Evolutionary conservation across 2,329 filamentous ascomycete genomes (phyloP), one percentile per base, ranked within the genome.

Genomic region (Claviceps quebecensis): DNA sequence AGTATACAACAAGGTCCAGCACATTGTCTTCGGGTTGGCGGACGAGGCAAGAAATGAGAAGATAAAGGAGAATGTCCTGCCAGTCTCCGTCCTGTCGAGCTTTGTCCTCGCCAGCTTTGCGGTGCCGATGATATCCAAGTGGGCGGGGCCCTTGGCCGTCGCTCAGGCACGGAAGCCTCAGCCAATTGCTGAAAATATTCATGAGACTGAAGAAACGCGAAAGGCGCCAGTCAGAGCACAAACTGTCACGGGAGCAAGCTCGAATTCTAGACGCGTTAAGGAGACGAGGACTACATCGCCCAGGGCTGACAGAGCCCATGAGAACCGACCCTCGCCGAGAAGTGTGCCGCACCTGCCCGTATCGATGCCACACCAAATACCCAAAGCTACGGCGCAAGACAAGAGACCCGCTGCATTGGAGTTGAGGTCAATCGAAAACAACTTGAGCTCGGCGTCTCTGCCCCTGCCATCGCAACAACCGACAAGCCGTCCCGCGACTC

Each of bases 1-100:
- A 61, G 81, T 93, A 58, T 91, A 90, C 71, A 93, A 93, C 69
- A 88, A 87, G 67, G 86, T 93, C 40, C 87, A 93, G 67, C 82
- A 87, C 66, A 87, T 93, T 59, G 86, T 93, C 26, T 93, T 93
- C 65, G 87, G 87, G 19, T 74, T 85, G 23, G 76, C 82, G 37
- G 86, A 91, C 61, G 75, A 77, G 26, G 74, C 75, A 54, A 77
- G 81, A 53, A 75, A 81, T 57, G 84, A 88, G 59, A 84, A 83
- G 69, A 89, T 93, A 64, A 84, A 81, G 63, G 86, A 91, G 67
- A 93, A 93, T 64, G 75, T 85, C 5, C 67, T 91, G 40, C 87
- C 87, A 7, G 86, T 91, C 51, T 87, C 85, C 6, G 83, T 93
- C 2, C 77, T 93, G 37, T 84, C 85, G 39, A 90, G 86, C 67